phyloP scores from a whole-genome alignment of 768 basidiomycete genomes.

The Lanmaoa rubissima region DNA sequence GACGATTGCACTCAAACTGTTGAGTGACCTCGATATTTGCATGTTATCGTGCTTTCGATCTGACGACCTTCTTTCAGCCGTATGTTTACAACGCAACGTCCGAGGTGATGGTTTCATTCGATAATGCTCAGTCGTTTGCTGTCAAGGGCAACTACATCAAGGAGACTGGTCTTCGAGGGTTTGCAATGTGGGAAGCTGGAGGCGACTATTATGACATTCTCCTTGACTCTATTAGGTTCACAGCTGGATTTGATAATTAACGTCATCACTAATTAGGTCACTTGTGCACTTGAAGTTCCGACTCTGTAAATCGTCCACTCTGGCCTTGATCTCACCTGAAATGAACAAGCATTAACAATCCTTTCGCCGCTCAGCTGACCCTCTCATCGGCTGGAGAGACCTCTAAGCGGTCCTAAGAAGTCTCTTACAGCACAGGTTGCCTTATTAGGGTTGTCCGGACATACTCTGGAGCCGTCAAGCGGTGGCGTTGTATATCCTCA shows the following conservation, averaged over 20 bases:
- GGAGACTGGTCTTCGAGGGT: slow-evolving; percentile 53
- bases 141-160: slow-evolving; percentile 64
- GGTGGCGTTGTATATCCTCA: too few relatives aligned
- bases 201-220: slow-evolving; percentile 63
- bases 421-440: too few relatives aligned
- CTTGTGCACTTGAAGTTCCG: not conserved
- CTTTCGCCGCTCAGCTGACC: too few relatives aligned
- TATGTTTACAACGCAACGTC: slow-evolving; percentile 60
- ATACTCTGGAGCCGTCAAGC: too few relatives aligned
- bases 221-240: slow-evolving; percentile 49
- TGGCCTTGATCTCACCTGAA: not conserved
- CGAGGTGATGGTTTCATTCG: slow-evolving; percentile 63
- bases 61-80: slow-evolving; percentile 43
- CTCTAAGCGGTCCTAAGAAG: too few relatives aligned
- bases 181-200: slow-evolving; percentile 71
- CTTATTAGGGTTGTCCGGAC: too few relatives aligned
- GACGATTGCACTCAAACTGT: slow-evolving; percentile 76
- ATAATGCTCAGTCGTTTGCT: slow-evolving; percentile 55
- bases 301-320: not conserved
- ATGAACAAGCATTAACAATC: too few relatives aligned
- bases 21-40: slow-evolving; percentile 21
- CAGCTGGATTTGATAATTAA: slow-evolving; percentile 3
- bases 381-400: too few relatives aligned
- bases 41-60: not conserved
- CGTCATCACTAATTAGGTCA: not conserved